These are phyloP conservation scores for Ceratocystis smalleyi DNA, from an alignment of 2,329 filamentous ascomycete genomes.

Conservation along the genomic window DNA sequence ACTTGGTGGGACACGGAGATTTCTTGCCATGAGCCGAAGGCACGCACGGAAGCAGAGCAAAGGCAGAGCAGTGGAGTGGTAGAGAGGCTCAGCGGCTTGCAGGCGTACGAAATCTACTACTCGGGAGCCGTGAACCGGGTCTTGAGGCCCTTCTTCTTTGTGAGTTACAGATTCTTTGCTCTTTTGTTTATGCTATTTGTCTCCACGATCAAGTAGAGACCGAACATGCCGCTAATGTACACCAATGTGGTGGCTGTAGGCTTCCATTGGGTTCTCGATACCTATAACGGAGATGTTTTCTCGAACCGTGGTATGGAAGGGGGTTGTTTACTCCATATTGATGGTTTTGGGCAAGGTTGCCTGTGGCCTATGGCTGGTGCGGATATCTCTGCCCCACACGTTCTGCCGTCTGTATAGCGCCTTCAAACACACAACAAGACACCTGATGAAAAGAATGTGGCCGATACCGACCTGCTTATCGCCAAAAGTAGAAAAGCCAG, in stretches of 20 bases:
- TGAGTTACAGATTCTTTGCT: not conserved
- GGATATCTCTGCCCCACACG: slow-evolving; percentile 13
- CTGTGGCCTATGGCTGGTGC: slow-evolving; percentile 44
- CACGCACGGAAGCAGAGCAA: not conserved
- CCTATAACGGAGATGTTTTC: slow-evolving; percentile 56
- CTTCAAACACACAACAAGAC: not conserved
- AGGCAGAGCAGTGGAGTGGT: no score
- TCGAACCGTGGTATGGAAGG: slow-evolving; percentile 51
- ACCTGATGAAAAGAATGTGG: not conserved
- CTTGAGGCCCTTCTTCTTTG: slow-evolving; percentile 10
- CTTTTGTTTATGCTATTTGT: not conserved
- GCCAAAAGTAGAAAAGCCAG: not conserved
- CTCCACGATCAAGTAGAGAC: not conserved
- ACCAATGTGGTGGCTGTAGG: not conserved
- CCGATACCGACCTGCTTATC: not conserved
- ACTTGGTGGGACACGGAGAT: slow-evolving; percentile 40
- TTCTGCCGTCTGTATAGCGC: not conserved
- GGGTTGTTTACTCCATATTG: slow-evolving; percentile 53
- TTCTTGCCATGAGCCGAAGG: not conserved
- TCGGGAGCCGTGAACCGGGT: not conserved
- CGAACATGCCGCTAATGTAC: not conserved
- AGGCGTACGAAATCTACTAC: not conserved
- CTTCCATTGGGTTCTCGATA: slow-evolving; percentile 27
- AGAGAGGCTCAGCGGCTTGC: not conserved
- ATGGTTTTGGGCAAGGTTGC: slow-evolving; percentile 50